Conservation (phyloP, 208 protist species). For the Wallacemonas rigidus region DNA sequence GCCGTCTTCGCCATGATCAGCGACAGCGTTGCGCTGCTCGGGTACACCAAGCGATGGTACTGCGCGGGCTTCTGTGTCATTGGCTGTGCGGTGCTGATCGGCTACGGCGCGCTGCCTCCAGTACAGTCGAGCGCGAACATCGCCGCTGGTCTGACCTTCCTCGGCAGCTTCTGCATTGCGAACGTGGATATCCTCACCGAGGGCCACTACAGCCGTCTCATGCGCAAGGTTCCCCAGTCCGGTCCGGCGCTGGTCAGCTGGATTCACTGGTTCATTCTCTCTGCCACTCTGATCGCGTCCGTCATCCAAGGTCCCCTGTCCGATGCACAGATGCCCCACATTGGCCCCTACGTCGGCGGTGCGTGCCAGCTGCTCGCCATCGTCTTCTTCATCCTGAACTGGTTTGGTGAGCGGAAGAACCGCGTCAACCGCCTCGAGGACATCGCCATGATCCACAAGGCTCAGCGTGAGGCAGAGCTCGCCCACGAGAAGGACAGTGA, state of each 20-base stretch:
- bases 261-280: constrained; percentile 39
- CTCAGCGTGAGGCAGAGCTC: not conserved
- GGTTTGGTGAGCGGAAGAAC: constrained; percentile 37
- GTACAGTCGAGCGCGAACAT: constrained; percentile 18
- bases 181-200: constrained; percentile 47
- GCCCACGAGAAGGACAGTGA: not conserved
- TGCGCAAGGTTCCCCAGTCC: constrained; percentile 27
- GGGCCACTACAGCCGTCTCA: constrained; percentile 47
- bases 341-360: constrained; percentile 28
- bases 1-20: constrained; percentile 36
- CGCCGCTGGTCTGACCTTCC: constrained; percentile 29
- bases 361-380: constrained; percentile 28
- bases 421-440: constrained; percentile 32
- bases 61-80: constrained; percentile 26
- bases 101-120: constrained; percentile 25
- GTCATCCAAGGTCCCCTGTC: constrained; percentile 34
- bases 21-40: constrained; percentile 35
- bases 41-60: constrained; percentile 48
- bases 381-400: constrained; percentile 41
- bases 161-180: constrained; percentile 30
- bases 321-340: constrained; percentile 22
- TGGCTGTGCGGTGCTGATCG: constrained; percentile 19
- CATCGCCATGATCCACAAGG: constrained; percentile 18
- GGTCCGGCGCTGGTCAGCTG: constrained; percentile 36
- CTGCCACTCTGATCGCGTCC: constrained; percentile 25